Evolutionary conservation across 2,329 filamentous ascomycete species (phyloP), one percentile per base, ranked within the genome.

Genomic region (Fusarium anguioides): DNA sequence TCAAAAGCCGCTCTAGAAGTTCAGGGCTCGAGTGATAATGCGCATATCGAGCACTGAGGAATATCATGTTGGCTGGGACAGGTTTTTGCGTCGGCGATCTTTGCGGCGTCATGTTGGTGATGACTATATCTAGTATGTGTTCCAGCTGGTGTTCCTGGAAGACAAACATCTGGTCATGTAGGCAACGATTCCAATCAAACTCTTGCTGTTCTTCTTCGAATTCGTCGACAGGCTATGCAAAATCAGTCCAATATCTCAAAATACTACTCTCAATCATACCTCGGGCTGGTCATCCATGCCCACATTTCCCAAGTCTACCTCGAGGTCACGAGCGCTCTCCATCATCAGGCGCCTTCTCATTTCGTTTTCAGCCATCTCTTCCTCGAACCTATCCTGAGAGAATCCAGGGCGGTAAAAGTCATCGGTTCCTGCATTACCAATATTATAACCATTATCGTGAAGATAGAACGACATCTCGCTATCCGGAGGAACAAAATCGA

Each of bases 131-230:
- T 69, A 99, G 86, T 73, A 99, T 97, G 59, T 91, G 89, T 59
- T 95, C 91, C 49, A 99, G 86, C 75, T 99, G 95, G 75, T 88
- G 91, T 71, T 98, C 95, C 77, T 99, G 96, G 77, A 99, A 99
- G 35, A 99, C 96, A 76, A 99, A 99, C 96, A 99, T 99, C 77
- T 99, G 96, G 76, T 99, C 96, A 76, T 97, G 93, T 46, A 97
- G 83, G 78, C 96, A 99, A 72, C 92, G 87, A 66, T 91, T 91
- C 96, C 96, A 99, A 62, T 97, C 91, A 74, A 99, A 99, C 67
- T 98, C 96, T 74, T 96, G 94, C 56, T 90, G 88, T 58, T 97
- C 94, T 73, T 96, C 93, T 70, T 93, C 91, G 20, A 94, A 86
- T 52, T 97, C 94, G 60, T 95, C 93, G 17, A 86, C 83, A 18